These are phyloP conservation scores for Cytospora leucostoma DNA, from an alignment of 2,329 filamentous ascomycete species.

Conservation along the genomic window DNA sequence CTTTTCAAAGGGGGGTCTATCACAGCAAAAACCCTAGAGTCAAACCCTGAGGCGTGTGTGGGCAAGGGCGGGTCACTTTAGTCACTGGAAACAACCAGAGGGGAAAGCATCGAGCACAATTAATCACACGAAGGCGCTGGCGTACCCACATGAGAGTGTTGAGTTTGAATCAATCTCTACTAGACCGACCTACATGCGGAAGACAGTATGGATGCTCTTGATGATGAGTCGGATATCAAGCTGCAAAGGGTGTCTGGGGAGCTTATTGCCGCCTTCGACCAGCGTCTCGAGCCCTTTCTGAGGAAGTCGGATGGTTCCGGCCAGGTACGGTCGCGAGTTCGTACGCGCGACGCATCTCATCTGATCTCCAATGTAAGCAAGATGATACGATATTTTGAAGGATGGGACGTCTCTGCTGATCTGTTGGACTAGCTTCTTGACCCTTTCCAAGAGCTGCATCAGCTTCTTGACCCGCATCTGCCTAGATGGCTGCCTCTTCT, in stretches of 20 bases:
- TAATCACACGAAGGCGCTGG: not conserved
- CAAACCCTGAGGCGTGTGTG: not conserved
- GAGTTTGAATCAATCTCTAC: not conserved
- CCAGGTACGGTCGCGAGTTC: constrained; percentile 51
- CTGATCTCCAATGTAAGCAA: constrained; percentile 48
- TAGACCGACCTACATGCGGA: not conserved
- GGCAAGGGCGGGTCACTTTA: not conserved
- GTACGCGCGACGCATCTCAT: constrained; percentile 50
- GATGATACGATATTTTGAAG: too few relatives aligned
- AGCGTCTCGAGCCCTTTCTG: constrained; percentile 53
- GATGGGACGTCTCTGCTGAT: constrained; percentile 27
- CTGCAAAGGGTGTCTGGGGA: constrained; percentile 62
- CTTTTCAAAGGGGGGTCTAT: not conserved
- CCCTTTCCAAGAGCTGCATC: constrained; percentile 92
- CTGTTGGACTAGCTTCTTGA: constrained; percentile 59
- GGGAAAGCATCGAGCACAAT: not conserved
- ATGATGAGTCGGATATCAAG: constrained; percentile 62
- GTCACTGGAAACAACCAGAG: not conserved
- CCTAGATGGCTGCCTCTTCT: constrained; percentile 73
- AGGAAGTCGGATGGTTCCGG: constrained; percentile 52
- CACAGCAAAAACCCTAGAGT: not conserved
- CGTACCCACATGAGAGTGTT: not conserved
- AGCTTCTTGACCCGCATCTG: constrained; percentile 84
- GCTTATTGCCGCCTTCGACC: constrained; percentile 60
- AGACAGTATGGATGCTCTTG: constrained; percentile 49